Evolutionary conservation across 129 eudicot species (phyloP), one percentile per base, ranked within the genome.

Genomic region (Artemisia argyi): DNA sequence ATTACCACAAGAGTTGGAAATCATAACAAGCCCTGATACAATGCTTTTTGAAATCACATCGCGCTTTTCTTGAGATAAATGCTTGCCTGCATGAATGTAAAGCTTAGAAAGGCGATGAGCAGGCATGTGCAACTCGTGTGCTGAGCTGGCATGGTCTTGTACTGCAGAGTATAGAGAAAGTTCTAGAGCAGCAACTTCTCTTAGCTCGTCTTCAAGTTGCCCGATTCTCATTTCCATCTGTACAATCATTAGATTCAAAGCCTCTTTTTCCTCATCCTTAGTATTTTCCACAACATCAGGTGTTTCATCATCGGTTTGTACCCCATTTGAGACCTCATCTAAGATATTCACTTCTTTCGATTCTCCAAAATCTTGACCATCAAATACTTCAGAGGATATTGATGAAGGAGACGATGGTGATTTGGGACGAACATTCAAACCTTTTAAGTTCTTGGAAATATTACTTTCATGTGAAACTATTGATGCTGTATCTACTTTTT

Each of bases 81-180:
- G 80, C 71, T 92, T 89, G 80, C 83, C 71, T 8, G 91, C 86
- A 72, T 83, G 88, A 51, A 87, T 73, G 67, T 87, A 92, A 28
- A 89, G 85, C 53, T 85, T 85, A 48, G 95, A 89, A 80, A 92
- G 96, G 50, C 91, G 95, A 11, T 91, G 89, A 62, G 98, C 96
- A 61, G 96, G 95, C 71, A 80, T 81, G 68, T 92, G 96, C 77
- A 87, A 85, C 83, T 83, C 89, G 78, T 89, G 88, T 30, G 85
- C 81, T 11, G 94, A 85, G 75, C 86, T 89, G 22, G 83, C 86
- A 83, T 92, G 98, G 79, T 89, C 96, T 39, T 95, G 95, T 49
- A 89, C 86, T 53, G 81, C 88, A 73, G 96, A 86, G 64, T 89
- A 89, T 1, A 92, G 88, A 63, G 96, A 83, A 46, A 89, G 68